These are phyloP conservation scores for Umbelopsis ramanniana DNA, from an alignment of 192 early-diverging fungal species.

Conservation along the genomic window DNA sequence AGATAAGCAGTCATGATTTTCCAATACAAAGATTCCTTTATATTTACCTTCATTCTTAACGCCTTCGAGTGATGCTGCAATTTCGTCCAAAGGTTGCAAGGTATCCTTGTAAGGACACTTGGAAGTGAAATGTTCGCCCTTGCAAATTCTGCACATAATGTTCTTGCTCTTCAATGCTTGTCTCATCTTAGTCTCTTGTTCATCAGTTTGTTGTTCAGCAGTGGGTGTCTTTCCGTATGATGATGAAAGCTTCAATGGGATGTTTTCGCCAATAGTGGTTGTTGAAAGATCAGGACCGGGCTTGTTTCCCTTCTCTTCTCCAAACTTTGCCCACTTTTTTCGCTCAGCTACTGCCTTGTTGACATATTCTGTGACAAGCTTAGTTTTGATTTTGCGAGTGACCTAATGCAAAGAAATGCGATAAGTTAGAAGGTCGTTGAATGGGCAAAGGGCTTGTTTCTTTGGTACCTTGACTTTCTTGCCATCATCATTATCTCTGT, in stretches of 20 bases:
- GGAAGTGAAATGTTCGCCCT: conserved; percentile 94
- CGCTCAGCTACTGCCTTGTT: conserved; percentile 90
- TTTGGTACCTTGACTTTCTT: conserved; percentile 82
- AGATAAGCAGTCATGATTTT: neutral
- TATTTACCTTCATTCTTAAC: conserved; percentile 48
- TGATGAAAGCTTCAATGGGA: conserved; percentile 81
- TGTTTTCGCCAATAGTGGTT: conserved; percentile 87
- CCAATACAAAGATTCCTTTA: too few relatives aligned
- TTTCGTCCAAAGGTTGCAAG: conserved; percentile 77
- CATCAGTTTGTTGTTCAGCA: conserved; percentile 69
- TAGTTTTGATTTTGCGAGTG: conserved; percentile 81
- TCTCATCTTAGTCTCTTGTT: conserved; percentile 56
- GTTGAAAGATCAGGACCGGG: conserved; percentile 88
- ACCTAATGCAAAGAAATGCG: conserved; percentile 47
- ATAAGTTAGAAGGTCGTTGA: neutral
- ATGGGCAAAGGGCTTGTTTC: neutral
- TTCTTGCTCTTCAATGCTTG: conserved; percentile 73
- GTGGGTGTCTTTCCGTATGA: conserved; percentile 52
- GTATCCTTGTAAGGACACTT: conserved; percentile 99
- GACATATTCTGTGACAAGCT: conserved; percentile 77
- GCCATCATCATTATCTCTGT: conserved; percentile 87
- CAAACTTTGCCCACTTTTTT: conserved; percentile 95
- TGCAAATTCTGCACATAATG: conserved; percentile 94
- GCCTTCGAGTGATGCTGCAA: conserved; percentile 49
- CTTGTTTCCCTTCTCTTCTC: conserved; percentile 75